phyloP scores from a whole-genome alignment of 306 rosid genomes.

The Begonia loranthoides region DNA sequence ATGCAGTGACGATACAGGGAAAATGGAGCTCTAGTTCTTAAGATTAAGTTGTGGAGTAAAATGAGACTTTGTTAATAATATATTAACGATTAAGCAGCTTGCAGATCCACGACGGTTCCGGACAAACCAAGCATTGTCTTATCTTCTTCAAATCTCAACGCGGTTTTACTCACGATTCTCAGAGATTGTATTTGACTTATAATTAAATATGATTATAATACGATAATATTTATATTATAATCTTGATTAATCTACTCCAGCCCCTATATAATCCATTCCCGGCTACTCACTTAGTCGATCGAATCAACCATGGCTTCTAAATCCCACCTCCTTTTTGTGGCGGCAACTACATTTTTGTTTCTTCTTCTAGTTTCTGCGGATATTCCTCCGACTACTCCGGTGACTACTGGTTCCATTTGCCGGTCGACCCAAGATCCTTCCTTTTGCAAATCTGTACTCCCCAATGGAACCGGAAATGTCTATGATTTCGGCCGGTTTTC shows the following conservation, averaged over 20 bases:
- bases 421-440: slow-evolving; percentile 60
- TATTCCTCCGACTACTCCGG: slow-evolving; percentile 16
- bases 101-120: neutral
- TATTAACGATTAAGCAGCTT: neutral
- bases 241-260: neutral
- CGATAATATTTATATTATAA: neutral
- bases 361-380: slow-evolving; percentile 9
- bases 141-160: neutral
- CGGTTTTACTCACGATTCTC: slow-evolving; percentile 2
- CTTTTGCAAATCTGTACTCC: slow-evolving; percentile 57
- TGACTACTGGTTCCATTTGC: slow-evolving; percentile 33
- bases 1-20: neutral
- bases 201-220: neutral
- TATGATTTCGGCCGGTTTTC: slow-evolving; percentile 54
- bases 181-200: neutral
- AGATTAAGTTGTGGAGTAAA: neutral
- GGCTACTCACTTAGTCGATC: neutral
- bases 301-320: slow-evolving; percentile 6
- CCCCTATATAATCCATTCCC: neutral
- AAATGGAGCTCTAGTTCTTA: neutral
- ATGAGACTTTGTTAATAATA: neutral
- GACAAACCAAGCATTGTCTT: neutral
- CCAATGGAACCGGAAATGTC: slow-evolving; percentile 34
- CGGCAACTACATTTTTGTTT: neutral
- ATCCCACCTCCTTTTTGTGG: neutral